Base-by-base conservation (phyloP, 106 monocot genomes). In the Agapanthus africanus region DNA sequence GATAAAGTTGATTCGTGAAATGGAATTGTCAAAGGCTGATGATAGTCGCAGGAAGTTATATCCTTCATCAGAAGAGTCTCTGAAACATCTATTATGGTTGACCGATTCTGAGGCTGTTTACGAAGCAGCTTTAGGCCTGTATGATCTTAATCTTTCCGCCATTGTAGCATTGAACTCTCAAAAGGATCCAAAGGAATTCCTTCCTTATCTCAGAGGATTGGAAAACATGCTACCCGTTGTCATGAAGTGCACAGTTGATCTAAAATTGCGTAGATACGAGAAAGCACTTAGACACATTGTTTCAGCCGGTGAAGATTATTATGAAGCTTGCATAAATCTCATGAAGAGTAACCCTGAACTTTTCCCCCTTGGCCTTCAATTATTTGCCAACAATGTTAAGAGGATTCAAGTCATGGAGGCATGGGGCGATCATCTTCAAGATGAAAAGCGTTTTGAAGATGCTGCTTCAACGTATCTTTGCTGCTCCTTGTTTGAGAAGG, bases 171-270 rank as follows among this genome's bases (percentile, higher is more conserved):
- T 99, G 22, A 90, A 99, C 59, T 99, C 99, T 71, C 89, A 93
- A 63, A 99, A 93, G 71, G 99, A 99, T 80, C 99, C 99, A 25
- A 99, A 99, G 71, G 99, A 99, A 65, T 99, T 93, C 63, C 76
- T 99, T 65, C 93, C 99, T 63, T 99, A 77, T 64, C 89, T 99
- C 50, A 85, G 73, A 72, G 77, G 79, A 56, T 81, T 99, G 32
- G 87, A 93, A 63, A 46, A 74, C 25, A 72, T 93, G 64, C 70
- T 81, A 38, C 86, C 87, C 37, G 54, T 63, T 54, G 71, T 93
- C 22, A 93, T 87, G 99, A 80, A 60, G 66, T 83, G 93, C 64
- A 87, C 50, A 40, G 87, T 99, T 68, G 93, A 99, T 79, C 75
- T 93, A 66, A 90, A 75, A 69, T 81, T 99, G 68, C 71, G 63